phyloP scores from a whole-genome alignment of 2,329 filamentous ascomycete genomes.

The Pseudocercospora fuligena region DNA sequence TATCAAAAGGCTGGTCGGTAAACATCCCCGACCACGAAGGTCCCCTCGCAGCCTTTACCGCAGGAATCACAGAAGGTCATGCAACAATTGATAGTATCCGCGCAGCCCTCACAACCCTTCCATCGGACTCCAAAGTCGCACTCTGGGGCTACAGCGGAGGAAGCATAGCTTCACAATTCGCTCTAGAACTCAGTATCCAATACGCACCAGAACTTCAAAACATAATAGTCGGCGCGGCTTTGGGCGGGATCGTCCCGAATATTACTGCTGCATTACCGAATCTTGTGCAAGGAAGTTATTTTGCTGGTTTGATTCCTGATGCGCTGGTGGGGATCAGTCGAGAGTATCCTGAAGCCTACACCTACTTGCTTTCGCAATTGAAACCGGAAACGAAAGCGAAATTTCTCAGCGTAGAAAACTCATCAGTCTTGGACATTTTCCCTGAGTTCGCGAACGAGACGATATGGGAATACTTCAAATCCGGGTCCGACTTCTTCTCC shows the following conservation, averaged over 20 bases:
- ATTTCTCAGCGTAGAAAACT: slow-evolving; percentile 4
- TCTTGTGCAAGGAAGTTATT: slow-evolving; percentile 31
- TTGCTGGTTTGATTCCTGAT: slow-evolving; percentile 35
- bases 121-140: slow-evolving; percentile 40
- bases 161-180: slow-evolving; percentile 54
- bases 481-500: slow-evolving; percentile 28
- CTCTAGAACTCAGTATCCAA: slow-evolving; percentile 33
- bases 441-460: slow-evolving; percentile 33
- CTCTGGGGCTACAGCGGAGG: slow-evolving; percentile 61
- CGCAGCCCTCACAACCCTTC: slow-evolving; percentile 34
- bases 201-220: slow-evolving; percentile 37
- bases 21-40: slow-evolving; percentile 37
- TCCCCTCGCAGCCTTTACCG: slow-evolving; percentile 33
- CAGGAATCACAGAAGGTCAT: slow-evolving; percentile 33
- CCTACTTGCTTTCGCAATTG: slow-evolving; percentile 1
- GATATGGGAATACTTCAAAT: slow-evolving; percentile 47
- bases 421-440: slow-evolving; percentile 3
- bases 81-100: slow-evolving; percentile 38
- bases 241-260: slow-evolving; percentile 41
- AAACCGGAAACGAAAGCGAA: background rate
- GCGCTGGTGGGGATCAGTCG: slow-evolving; percentile 32
- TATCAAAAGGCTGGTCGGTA: slow-evolving; percentile 34
- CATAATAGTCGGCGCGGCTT: slow-evolving; percentile 33
- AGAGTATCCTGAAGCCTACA: slow-evolving; percentile 30
- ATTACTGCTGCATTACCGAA: slow-evolving; percentile 31